Percentiles rank a stretch among this genome's conserved stretches.
Evolutionary conservation across 2,329 filamentous ascomycete genomes (phyloP).

Genomic region (Ophiostoma tasmaniense): DNA sequence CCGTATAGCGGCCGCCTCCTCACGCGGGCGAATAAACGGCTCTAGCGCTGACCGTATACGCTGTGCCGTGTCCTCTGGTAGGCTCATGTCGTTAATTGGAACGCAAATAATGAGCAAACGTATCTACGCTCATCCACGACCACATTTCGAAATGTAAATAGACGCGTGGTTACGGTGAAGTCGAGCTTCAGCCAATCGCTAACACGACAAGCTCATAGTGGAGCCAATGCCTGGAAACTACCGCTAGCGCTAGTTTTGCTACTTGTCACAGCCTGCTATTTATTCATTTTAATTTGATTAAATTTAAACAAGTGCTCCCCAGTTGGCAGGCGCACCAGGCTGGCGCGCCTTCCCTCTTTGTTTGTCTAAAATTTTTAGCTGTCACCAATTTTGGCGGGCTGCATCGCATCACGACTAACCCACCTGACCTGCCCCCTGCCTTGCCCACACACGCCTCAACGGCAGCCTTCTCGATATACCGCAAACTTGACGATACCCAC

Average conservation of each 20-base stretch:
- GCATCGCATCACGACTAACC: slow-evolving; percentile 2
- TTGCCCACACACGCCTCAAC: neutral
- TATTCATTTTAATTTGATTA: slow-evolving; percentile 13
- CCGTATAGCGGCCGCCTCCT: slow-evolving; percentile 49
- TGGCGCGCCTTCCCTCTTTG: slow-evolving; percentile 11
- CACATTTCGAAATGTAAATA: neutral
- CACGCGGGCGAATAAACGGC: slow-evolving; percentile 47
- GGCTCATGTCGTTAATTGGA: slow-evolving; percentile 9
- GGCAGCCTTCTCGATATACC: neutral
- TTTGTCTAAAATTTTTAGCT: slow-evolving; percentile 16
- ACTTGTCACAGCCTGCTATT: slow-evolving; percentile 1
- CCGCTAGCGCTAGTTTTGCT: slow-evolving; percentile 12
- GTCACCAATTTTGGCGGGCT: slow-evolving; percentile 9
- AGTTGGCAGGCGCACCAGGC: slow-evolving; percentile 3
- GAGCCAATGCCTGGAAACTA: slow-evolving; percentile 8
- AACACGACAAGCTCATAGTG: slow-evolving; percentile 7
- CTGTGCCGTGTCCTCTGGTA: slow-evolving; percentile 15
- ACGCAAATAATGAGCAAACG: neutral
- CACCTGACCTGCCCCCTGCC: neutral
- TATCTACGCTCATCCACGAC: neutral
- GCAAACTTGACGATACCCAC: neutral
- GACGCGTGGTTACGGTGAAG: slow-evolving; percentile 8
- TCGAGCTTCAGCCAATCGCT: slow-evolving; percentile 3
- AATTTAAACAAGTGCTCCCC: slow-evolving; percentile 9
- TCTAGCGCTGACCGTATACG: slow-evolving; percentile 31